Conservation (phyloP, 768 basidiomycete genomes). For the Kwoniella shandongensis region DNA sequence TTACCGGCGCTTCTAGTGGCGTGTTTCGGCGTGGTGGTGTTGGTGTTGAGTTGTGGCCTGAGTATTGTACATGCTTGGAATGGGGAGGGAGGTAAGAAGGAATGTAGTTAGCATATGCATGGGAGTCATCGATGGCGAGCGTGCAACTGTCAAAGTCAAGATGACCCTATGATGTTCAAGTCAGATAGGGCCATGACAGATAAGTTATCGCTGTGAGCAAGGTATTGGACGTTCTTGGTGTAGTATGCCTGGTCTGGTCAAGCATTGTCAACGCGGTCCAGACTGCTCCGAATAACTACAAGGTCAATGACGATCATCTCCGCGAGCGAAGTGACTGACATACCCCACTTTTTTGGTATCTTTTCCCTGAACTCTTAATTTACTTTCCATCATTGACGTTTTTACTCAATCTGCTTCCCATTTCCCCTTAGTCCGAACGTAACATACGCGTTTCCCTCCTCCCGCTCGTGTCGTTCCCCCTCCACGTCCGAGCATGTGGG, state of each 20-base stretch:
- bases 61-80: constrained; percentile 79
- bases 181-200: too few species aligned
- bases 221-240: not conserved
- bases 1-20: constrained; percentile 73
- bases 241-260: not conserved
- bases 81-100: constrained; percentile 65
- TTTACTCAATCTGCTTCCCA: too few species aligned
- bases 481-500: too few species aligned
- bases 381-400: too few species aligned
- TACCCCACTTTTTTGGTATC: too few species aligned
- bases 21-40: constrained; percentile 71
- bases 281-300: not conserved
- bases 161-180: too few species aligned
- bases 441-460: too few species aligned
- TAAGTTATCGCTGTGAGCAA: not conserved
- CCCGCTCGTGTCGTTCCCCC: too few species aligned
- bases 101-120: constrained; percentile 61
- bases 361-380: too few species aligned
- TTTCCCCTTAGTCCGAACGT: too few species aligned
- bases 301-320: not conserved
- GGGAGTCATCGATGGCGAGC: not conserved
- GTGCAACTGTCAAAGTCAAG: not conserved
- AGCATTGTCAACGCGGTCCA: not conserved
- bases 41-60: constrained; percentile 73
- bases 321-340: too few species aligned